These are phyloP conservation scores for Albatrellus sp. DNA, from an alignment of 1,284 basidiomycete species.

Conservation along the genomic window DNA sequence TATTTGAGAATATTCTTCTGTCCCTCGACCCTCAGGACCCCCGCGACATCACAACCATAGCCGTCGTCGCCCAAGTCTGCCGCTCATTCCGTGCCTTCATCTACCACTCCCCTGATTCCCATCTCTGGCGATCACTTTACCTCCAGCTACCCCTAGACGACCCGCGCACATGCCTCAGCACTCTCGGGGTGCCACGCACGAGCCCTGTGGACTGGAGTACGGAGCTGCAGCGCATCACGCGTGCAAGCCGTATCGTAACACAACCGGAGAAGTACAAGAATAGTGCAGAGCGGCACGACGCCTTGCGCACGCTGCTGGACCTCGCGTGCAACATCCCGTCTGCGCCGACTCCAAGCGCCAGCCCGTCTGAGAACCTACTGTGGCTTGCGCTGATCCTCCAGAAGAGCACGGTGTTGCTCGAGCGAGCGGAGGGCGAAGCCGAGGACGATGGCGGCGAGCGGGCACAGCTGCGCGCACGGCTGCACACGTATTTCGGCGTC, in stretches of 20 bases:
- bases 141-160: conserved; percentile 48
- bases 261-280: conserved; percentile 21
- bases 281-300: conserved; percentile 24
- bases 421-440: not conserved
- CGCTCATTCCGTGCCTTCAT: conserved; percentile 28
- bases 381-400: conserved; percentile 36
- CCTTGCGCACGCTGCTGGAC: conserved; percentile 36
- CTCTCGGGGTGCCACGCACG: conserved; percentile 23
- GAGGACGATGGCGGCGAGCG: not conserved
- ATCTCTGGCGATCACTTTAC: conserved; percentile 52
- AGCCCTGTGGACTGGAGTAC: conserved; percentile 36
- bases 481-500: conserved; percentile 46
- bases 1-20: conserved; percentile 41
- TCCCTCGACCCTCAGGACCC: conserved; percentile 39
- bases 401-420: conserved; percentile 32
- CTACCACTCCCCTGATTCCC: conserved; percentile 30
- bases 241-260: conserved; percentile 32
- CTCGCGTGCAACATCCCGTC: conserved; percentile 31
- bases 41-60: conserved; percentile 17
- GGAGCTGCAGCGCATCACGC: conserved; percentile 37
- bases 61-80: conserved; percentile 36
- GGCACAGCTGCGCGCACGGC: conserved; percentile 28
- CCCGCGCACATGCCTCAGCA: conserved; percentile 31
- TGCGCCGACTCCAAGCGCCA: conserved; percentile 17
- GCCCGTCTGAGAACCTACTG: conserved; percentile 33